phyloP scores from a whole-genome alignment of 2,329 filamentous ascomycete species.

The Aschersonia sp. region DNA sequence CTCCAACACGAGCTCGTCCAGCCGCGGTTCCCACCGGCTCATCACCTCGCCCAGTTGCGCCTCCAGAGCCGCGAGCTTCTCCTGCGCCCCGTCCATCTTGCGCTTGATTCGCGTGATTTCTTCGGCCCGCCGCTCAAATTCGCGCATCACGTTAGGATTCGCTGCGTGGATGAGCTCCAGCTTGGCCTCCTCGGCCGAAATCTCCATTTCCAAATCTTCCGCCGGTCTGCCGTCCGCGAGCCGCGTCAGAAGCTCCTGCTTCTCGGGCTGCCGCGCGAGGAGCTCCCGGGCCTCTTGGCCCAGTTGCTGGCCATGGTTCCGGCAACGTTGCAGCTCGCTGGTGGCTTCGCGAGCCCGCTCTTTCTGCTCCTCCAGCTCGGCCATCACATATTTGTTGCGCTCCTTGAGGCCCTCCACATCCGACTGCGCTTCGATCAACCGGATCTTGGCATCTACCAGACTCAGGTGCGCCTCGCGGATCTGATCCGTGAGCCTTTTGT shows the following conservation, averaged over 20 bases:
- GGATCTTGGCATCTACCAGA: constrained; percentile 55
- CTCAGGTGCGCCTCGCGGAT: constrained; percentile 49
- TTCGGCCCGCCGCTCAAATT: constrained; percentile 59
- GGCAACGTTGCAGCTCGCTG: constrained; percentile 21
- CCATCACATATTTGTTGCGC: constrained; percentile 46
- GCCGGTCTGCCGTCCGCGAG: constrained; percentile 34
- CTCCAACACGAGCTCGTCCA: constrained; percentile 62
- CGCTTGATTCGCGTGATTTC: constrained; percentile 53
- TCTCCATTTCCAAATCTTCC: constrained; percentile 56
- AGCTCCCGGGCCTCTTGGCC: constrained; percentile 23
- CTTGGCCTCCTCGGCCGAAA: constrained; percentile 58
- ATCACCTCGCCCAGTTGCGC: constrained; percentile 51
- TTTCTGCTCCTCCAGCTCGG: constrained; percentile 32
- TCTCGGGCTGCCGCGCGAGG: constrained; percentile 22
- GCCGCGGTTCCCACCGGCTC: constrained; percentile 64
- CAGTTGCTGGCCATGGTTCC: constrained; percentile 18
- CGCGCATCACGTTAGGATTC: constrained; percentile 58
- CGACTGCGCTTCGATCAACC: constrained; percentile 66
- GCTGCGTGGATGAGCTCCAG: constrained; percentile 70
- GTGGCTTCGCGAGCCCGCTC: constrained; percentile 18
- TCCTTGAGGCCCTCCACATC: constrained; percentile 57
- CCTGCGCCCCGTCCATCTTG: constrained; percentile 38
- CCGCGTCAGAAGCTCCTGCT: constrained; percentile 24
- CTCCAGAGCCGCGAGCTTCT: constrained; percentile 39
- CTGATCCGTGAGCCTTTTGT: constrained; percentile 43